These are phyloP conservation scores for Neurospora tetrasperma DNA, from an alignment of 495 filamentous ascomycete species.

Conservation along the genomic window DNA sequence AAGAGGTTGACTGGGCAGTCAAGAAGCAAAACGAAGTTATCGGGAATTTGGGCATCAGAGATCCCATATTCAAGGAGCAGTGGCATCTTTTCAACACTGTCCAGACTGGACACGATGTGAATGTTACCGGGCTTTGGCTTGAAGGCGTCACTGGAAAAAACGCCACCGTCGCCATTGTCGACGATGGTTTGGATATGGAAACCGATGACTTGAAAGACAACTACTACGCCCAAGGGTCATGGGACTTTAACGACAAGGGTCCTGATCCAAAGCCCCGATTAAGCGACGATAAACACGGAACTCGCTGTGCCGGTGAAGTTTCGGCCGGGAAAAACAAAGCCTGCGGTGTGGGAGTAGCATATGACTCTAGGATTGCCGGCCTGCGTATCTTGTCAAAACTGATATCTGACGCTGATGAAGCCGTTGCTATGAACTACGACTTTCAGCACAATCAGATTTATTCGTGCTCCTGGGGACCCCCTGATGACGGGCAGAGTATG, in stretches of 20 bases:
- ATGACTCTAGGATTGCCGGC: slow-evolving; percentile 78
- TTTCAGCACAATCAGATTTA: slow-evolving; percentile 92
- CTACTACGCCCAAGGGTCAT: slow-evolving; percentile 83
- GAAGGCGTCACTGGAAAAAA: slow-evolving; percentile 89
- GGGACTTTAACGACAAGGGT: slow-evolving; percentile 83
- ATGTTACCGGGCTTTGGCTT: slow-evolving; percentile 85
- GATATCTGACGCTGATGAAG: slow-evolving; percentile 91
- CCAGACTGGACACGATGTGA: slow-evolving; percentile 81
- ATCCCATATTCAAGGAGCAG: slow-evolving; percentile 87
- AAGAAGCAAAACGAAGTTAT: slow-evolving; percentile 51
- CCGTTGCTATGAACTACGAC: slow-evolving; percentile 81
- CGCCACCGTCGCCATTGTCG: slow-evolving; percentile 82
- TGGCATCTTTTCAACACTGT: slow-evolving; percentile 89
- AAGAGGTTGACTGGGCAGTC: slow-evolving; percentile 38
- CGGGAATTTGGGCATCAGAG: slow-evolving; percentile 56
- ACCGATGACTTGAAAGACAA: slow-evolving; percentile 88
- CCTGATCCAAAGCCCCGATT: slow-evolving; percentile 71
- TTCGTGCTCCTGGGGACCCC: slow-evolving; percentile 96
- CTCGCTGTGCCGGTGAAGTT: slow-evolving; percentile 89
- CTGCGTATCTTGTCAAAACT: slow-evolving; percentile 82
- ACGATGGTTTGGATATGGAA: slow-evolving; percentile 96
- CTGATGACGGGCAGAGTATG: slow-evolving; percentile 88
- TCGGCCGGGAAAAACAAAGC: slow-evolving; percentile 82
- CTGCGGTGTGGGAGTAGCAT: slow-evolving; percentile 94
- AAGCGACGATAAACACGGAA: slow-evolving; percentile 79